Evolutionary conservation across 2,329 filamentous ascomycete genomes (phyloP), one percentile per base, ranked within the genome.

Genomic region (Trichoderma cornu-damae): DNA sequence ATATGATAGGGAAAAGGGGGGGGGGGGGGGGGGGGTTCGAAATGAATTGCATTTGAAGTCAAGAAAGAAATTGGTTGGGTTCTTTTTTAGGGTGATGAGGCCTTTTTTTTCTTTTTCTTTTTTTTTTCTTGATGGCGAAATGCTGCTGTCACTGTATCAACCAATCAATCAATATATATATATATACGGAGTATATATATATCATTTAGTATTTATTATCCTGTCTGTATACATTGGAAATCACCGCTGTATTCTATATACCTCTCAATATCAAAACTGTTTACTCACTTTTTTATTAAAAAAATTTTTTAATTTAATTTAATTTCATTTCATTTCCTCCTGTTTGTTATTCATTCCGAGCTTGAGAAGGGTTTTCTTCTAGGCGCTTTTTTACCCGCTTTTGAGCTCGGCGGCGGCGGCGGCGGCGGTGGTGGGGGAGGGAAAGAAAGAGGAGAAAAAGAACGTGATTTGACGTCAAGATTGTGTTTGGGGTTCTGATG

Each of bases 141-240:
- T 52, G 38, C 37, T 55, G 18, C 32, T 55, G 51, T 54, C n/a
- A 55, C 32, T 55, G n/a, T 55, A 55, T 47, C 30, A 54, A 32
- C 20, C 3, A 3, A 22, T 35, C 35, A 54, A 30, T 32, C 20
- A 47, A 42, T n/a, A n/a, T n/a, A n/a, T n/a, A n/a, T 55, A 55
- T 42, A 55, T 55, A n/a, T n/a, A n/a, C n/a, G n/a, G n/a, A n/a
- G n/a, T n/a, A n/a, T n/a, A n/a, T n/a, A n/a, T n/a, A n/a, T n/a
- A n/a, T n/a, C n/a, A n/a, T n/a, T n/a, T n/a, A n/a, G n/a, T n/a
- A 42, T 18, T 40, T 12, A 22, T 35, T 44, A 54, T 38, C 42
- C 20, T 55, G 52, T n/a, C n/a, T n/a, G n/a, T n/a, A n/a, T 55
- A 55, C 52, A 55, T 55, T 54, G 43, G n/a, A n/a, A 46, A 55